These are phyloP conservation scores for Luffa aegyptiaca DNA, from an alignment of 306 rosid genomes.

Conservation along the genomic window DNA sequence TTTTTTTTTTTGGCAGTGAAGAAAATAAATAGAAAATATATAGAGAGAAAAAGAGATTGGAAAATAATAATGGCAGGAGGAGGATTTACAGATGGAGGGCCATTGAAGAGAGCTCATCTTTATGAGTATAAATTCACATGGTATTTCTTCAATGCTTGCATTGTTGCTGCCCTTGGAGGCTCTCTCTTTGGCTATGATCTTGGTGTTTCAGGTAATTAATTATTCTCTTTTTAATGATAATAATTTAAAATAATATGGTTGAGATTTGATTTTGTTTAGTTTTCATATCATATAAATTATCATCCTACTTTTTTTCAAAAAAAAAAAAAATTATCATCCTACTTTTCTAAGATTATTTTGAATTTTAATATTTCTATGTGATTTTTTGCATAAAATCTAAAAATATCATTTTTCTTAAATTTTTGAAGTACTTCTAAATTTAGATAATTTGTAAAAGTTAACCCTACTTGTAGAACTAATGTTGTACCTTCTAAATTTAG, in stretches of 20 bases:
- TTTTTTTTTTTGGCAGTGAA: background rate
- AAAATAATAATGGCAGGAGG: conserved; percentile 62
- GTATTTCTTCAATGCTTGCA: conserved; percentile 55
- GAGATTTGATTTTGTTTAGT: no score
- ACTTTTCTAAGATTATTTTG: no score
- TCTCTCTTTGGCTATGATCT: conserved; percentile 90
- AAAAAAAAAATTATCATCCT: no score
- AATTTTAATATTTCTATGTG: no score
- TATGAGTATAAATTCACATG: conserved; percentile 53
- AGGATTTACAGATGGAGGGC: conserved; percentile 23
- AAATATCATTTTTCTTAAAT: no score
- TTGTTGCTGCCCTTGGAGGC: conserved; percentile 82
- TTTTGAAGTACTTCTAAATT: no score
- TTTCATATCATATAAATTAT: no score
- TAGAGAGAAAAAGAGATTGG: background rate
- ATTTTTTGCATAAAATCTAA: no score
- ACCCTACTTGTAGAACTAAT: no score
- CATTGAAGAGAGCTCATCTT: conserved; percentile 51
- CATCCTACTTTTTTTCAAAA: no score
- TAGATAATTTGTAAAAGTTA: no score
- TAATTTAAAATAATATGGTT: background rate
- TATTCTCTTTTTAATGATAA: background rate
- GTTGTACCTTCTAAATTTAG: no score
- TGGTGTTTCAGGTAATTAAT: conserved; percentile 68
- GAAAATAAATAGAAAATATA: background rate